Conservation (phyloP, 2,329 filamentous ascomycete genomes). For the Aspergillus hiratsukae region DNA sequence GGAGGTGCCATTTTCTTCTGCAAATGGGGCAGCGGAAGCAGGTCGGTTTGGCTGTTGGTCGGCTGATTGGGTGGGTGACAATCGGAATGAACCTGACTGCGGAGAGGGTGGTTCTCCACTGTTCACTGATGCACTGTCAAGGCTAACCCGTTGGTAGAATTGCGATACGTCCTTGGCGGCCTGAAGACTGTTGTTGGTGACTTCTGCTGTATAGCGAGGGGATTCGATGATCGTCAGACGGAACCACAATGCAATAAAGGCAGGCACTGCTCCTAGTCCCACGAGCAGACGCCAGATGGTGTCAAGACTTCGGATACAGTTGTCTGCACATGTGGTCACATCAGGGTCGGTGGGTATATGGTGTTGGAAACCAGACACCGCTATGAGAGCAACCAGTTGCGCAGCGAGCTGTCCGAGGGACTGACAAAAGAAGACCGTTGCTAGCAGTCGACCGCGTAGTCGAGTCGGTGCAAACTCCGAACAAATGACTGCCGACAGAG, state of each 20-base stretch:
- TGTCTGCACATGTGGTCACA: slow-evolving; percentile 50
- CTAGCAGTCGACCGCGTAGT: slow-evolving; percentile 72
- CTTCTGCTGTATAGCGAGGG: slow-evolving; percentile 59
- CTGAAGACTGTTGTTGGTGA: slow-evolving; percentile 26
- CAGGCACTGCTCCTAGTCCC: slow-evolving; percentile 57
- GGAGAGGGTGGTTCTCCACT: not conserved
- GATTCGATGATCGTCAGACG: slow-evolving; percentile 61
- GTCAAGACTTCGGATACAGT: slow-evolving; percentile 42
- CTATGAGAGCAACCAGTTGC: slow-evolving; percentile 69
- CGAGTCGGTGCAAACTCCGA: slow-evolving; percentile 50
- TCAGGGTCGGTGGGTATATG: slow-evolving; percentile 32
- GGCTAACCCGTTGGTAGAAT: slow-evolving; percentile 6
- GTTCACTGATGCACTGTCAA: not conserved
- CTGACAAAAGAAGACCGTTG: slow-evolving; percentile 78
- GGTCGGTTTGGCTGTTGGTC: not conserved
- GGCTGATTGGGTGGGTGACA: not conserved
- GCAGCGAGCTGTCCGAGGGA: slow-evolving; percentile 72
- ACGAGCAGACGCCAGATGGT: slow-evolving; percentile 61
- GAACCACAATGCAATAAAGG: slow-evolving; percentile 59
- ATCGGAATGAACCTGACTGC: not conserved
- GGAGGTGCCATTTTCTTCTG: not conserved
- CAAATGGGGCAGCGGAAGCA: not conserved
- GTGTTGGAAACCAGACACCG: slow-evolving; percentile 59
- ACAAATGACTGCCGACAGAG: slow-evolving; percentile 61
- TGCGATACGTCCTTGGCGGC: slow-evolving; percentile 12